Conservation (phyloP, 371 early-diverging fungal genomes). For the Rhizopus arrhizus region DNA sequence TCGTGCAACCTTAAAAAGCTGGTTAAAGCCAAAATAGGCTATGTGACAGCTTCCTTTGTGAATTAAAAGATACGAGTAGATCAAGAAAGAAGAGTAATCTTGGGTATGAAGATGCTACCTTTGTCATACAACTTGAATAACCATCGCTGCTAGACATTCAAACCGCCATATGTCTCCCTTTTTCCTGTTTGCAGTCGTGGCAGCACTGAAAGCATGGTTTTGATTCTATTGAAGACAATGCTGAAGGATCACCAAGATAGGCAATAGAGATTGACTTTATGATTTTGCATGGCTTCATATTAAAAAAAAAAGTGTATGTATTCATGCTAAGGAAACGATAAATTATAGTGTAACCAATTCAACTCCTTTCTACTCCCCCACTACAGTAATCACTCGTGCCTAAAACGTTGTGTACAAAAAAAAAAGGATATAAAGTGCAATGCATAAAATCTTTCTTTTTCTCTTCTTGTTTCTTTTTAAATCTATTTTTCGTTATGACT, state of each 20-base stretch:
- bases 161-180: too few species aligned
- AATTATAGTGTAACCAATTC: slow-evolving; percentile 10
- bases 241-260: slow-evolving; percentile 15
- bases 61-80: too few species aligned
- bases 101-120: too few species aligned
- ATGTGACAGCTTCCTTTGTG: too few species aligned
- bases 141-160: too few species aligned
- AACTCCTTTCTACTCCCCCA: slow-evolving; percentile 8
- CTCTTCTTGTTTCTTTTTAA: slow-evolving; percentile 12
- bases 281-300: neutral
- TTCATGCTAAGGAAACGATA: slow-evolving; percentile 19
- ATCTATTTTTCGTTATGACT: slow-evolving; percentile 6
- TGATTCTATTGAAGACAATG: neutral
- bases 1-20: too few species aligned
- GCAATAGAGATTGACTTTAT: slow-evolving; percentile 12
- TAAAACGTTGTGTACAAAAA: slow-evolving; percentile 5
- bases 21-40: too few species aligned
- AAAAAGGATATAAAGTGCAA: slow-evolving; percentile 11
- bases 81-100: too few species aligned
- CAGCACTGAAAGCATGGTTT: too few species aligned
- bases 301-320: neutral
- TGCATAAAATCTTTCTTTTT: slow-evolving; percentile 5
- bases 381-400: slow-evolving; percentile 15
- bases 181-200: too few species aligned
- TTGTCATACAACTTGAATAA: too few species aligned